Evolutionary conservation across 148 eudicot genomes (phyloP).

Genomic region (Gaultheria prostrata): DNA sequence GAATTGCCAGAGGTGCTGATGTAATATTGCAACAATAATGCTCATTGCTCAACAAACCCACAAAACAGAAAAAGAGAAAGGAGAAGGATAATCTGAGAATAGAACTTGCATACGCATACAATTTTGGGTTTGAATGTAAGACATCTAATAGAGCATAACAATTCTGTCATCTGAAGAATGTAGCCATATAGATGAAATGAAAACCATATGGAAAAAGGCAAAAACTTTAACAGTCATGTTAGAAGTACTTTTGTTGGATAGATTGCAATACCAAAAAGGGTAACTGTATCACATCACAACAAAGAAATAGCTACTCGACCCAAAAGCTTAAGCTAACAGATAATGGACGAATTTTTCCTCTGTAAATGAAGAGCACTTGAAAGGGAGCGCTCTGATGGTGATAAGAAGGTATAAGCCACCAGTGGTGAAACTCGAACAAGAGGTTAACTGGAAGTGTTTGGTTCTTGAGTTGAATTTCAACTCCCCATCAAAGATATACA

Average conservation of each 20-base stretch:
- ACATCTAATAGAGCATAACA: background rate
- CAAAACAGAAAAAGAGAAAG: background rate
- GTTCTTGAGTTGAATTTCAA: background rate
- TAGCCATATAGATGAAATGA: background rate
- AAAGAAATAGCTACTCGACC: background rate
- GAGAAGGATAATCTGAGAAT: background rate
- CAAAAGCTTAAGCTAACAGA: background rate
- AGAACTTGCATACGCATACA: background rate
- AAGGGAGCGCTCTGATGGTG: background rate
- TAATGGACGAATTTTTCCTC: background rate
- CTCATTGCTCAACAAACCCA: background rate
- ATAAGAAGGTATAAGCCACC: background rate
- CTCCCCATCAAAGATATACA: background rate
- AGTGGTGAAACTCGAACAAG: background rate
- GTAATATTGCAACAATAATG: background rate
- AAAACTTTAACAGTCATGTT: background rate
- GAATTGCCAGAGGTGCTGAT: background rate
- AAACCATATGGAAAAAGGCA: background rate
- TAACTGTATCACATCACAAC: background rate
- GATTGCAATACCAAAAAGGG: background rate
- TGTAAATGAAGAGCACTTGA: background rate
- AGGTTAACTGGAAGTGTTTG: background rate
- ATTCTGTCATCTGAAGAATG: background rate
- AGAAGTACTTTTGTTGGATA: background rate
- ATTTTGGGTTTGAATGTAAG: background rate